Conservation (phyloP, 208 protist species). For the Leishmania braziliensis region DNA sequence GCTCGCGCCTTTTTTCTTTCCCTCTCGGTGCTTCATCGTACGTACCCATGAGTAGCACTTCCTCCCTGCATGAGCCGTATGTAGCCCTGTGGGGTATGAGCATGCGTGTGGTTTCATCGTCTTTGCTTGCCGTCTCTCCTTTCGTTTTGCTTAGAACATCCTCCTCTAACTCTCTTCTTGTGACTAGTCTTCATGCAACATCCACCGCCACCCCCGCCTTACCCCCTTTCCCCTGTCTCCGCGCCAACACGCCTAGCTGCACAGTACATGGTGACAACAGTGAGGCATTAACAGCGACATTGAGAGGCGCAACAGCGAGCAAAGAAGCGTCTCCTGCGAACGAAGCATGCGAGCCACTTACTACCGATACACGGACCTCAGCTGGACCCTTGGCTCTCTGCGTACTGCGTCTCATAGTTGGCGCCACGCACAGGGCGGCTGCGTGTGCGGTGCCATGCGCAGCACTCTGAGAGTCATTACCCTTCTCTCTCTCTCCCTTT, state of each 20-base stretch:
- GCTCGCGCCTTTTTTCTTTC: slow-evolving; percentile 3
- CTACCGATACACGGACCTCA: neutral
- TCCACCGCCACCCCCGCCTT: neutral
- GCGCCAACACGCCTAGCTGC: neutral
- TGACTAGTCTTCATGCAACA: slow-evolving; percentile 6
- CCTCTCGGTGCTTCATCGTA: slow-evolving; percentile 5
- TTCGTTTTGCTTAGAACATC: slow-evolving; percentile 18
- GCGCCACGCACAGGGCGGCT: neutral
- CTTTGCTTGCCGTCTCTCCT: neutral
- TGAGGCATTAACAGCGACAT: neutral
- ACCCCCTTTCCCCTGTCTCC: neutral
- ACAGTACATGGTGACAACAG: neutral
- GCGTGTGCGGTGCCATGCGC: neutral
- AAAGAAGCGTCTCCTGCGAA: neutral
- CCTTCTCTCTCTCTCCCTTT: neutral
- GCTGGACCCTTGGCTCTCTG: neutral
- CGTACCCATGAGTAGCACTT: neutral
- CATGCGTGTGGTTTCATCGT: neutral
- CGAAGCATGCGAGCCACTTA: neutral
- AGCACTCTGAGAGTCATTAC: neutral
- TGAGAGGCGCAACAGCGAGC: neutral
- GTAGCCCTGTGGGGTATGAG: neutral
- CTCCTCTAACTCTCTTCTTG: slow-evolving; percentile 13
- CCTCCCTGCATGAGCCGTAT: neutral
- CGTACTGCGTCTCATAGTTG: neutral